Evolutionary conservation across 2,329 filamentous ascomycete species (phyloP).

Genomic region (Scedosporium apiospermum): DNA sequence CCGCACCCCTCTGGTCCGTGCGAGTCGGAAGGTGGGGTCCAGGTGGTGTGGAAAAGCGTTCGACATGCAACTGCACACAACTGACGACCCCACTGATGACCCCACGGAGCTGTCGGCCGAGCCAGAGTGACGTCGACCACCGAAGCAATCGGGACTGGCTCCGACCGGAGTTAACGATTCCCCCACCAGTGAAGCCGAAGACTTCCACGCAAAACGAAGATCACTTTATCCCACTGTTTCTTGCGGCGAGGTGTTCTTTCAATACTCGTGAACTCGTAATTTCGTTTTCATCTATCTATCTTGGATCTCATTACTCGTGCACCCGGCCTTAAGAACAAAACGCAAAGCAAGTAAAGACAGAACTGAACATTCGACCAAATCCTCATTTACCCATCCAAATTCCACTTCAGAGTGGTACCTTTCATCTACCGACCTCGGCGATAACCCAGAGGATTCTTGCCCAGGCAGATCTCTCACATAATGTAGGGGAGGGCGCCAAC

Average conservation of each 20-base stretch:
- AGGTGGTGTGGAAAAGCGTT: neutral
- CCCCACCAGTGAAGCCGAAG: neutral
- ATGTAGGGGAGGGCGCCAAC: neutral
- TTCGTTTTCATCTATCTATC: neutral
- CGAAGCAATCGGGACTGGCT: neutral
- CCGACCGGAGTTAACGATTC: neutral
- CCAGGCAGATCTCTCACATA: neutral
- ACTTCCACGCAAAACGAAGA: neutral
- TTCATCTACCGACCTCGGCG: too few relatives aligned
- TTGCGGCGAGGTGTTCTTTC: too few relatives aligned
- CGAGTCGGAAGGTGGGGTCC: neutral
- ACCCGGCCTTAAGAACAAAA: neutral
- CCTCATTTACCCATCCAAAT: neutral
- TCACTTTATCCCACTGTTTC: neutral
- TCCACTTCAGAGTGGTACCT: too few relatives aligned
- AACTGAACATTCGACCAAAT: neutral
- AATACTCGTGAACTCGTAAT: neutral
- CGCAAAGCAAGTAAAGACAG: neutral
- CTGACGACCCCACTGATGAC: neutral
- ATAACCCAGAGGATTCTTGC: too few relatives aligned
- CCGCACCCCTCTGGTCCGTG: constrained; percentile 3
- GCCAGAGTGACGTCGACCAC: neutral
- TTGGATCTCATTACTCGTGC: neutral
- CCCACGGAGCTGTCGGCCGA: neutral
- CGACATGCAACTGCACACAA: neutral